Base-by-base conservation (phyloP, 257 asterid species). In the Solanum phureja region DNA sequence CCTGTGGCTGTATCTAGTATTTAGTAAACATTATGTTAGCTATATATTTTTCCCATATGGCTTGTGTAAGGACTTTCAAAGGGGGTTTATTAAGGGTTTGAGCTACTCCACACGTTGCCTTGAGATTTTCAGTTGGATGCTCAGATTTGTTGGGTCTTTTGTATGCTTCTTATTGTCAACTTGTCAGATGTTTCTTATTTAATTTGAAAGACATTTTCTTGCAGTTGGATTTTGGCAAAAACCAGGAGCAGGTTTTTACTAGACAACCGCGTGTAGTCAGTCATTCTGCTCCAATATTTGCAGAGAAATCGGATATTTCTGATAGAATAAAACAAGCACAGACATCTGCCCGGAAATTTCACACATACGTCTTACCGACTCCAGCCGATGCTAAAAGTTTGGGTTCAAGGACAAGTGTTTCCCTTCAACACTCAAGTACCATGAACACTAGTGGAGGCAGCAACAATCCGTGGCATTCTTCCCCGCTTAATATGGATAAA, bases 281-380 rank as follows among this genome's bases (percentile, higher is more conserved):
- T 90, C 93, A 94, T 91, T 97, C 99, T 88, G 98, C 99, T 89
- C 99, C 99, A 85, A 92, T 97, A 90, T 92, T 87, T 86, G 92
- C 96, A n/a, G 96, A 96, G 89, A 97, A 97, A 92, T 91, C 92
- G 68, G 99, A 95, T 75, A 89, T 91, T 18, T 88, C 94, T 88
- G 98, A 94, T 83, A 93, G 93, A 90, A 91, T 86, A 62, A 91
- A 90, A 89, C 98, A 95, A 88, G 87, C 90, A 89, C 96, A 89
- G 87, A 79, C 90, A 13, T 60, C 95, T 68, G 89, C 64, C 66
- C 93, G 64, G 33, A 96, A 93, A 88, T 91, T 90, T 87, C 93
- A 92, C 46, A 94, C 98, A 18, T 94, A 97, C 74, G 99, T 87
- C 84, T 93, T 97, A 71, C 99, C 99, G 16, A 96, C 98, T 89